Evolutionary conservation across 2,329 filamentous ascomycete genomes (phyloP).

Genomic region (Eutypa lata): DNA sequence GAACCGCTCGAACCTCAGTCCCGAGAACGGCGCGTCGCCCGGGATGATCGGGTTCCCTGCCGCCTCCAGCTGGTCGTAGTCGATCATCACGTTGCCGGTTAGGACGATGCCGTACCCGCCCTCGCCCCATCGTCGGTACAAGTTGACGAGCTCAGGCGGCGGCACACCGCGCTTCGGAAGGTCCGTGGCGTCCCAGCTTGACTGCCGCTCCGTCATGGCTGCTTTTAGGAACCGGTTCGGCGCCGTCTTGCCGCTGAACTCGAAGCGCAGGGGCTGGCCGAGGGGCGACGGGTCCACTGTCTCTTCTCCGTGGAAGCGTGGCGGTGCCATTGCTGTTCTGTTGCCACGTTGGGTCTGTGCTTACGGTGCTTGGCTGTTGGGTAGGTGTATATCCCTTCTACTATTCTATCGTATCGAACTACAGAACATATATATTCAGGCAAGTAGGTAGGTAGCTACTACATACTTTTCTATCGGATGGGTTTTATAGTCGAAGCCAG

Average conservation of each 20-base stretch:
- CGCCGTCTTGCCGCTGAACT: slow-evolving; percentile 46
- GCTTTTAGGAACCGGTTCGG: slow-evolving; percentile 58
- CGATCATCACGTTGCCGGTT: slow-evolving; percentile 60
- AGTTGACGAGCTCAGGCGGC: slow-evolving; percentile 31
- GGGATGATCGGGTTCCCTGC: slow-evolving; percentile 55
- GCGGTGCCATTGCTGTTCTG: slow-evolving; percentile 4
- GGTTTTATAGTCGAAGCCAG: no score
- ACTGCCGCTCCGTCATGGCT: slow-evolving; percentile 58
- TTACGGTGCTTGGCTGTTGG: no score
- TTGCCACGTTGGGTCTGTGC: no score
- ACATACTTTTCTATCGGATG: no score
- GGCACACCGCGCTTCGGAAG: slow-evolving; percentile 38
- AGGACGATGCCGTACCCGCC: slow-evolving; percentile 51
- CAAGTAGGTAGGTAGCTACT: no score
- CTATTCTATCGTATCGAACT: no score
- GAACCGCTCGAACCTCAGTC: slow-evolving; percentile 54
- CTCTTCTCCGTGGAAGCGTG: slow-evolving; percentile 1
- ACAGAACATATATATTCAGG: no score
- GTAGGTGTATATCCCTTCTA: no score
- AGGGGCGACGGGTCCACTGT: slow-evolving; percentile 24
- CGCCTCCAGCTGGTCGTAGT: slow-evolving; percentile 53
- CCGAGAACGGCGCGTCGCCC: slow-evolving; percentile 42
- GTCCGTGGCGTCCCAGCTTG: slow-evolving; percentile 52
- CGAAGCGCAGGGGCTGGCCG: slow-evolving; percentile 34
- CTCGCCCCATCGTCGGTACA: slow-evolving; percentile 57